A percentile compares a stretch with the other conserved stretches of the same genome.
phyloP scores from a whole-genome alignment of 495 filamentous ascomycete genomes.

The Penicillium ochrochloron region DNA sequence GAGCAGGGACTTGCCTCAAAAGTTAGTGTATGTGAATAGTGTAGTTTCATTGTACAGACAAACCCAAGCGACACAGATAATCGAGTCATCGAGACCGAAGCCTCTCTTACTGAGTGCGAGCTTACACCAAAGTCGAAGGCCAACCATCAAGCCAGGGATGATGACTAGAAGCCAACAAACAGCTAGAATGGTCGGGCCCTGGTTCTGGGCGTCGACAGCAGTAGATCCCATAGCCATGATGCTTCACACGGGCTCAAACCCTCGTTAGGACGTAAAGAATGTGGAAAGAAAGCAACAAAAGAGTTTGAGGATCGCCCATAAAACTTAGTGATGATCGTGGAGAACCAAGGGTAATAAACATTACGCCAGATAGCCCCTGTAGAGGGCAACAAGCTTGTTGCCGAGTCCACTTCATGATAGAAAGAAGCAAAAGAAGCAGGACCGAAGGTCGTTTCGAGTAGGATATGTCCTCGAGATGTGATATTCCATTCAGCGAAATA shows the following conservation, averaged over 20 bases:
- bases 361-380: not conserved
- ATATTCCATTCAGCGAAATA: not conserved
- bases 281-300: not conserved
- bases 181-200: constrained; percentile 20
- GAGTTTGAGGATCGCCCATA: not conserved
- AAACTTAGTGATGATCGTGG: not conserved
- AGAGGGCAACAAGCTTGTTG: not conserved
- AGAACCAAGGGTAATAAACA: not conserved
- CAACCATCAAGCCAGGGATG: constrained; percentile 16
- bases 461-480: not conserved
- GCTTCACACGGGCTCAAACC: not conserved
- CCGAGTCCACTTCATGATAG: not conserved
- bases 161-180: constrained; percentile 22
- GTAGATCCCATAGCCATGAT: constrained; percentile 15
- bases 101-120: constrained; percentile 10
- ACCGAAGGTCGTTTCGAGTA: not conserved
- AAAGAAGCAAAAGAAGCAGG: not conserved
- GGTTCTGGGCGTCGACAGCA: constrained; percentile 12
- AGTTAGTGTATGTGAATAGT: not conserved
- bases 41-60: not conserved
- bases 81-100: constrained; percentile 18
- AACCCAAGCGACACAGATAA: constrained; percentile 21
- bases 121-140: constrained; percentile 23
- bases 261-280: not conserved
- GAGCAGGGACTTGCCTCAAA: constrained; percentile 8